phyloP scores from a whole-genome alignment of 169 alveolate genomes.

The Plasmodium vivax region DNA sequence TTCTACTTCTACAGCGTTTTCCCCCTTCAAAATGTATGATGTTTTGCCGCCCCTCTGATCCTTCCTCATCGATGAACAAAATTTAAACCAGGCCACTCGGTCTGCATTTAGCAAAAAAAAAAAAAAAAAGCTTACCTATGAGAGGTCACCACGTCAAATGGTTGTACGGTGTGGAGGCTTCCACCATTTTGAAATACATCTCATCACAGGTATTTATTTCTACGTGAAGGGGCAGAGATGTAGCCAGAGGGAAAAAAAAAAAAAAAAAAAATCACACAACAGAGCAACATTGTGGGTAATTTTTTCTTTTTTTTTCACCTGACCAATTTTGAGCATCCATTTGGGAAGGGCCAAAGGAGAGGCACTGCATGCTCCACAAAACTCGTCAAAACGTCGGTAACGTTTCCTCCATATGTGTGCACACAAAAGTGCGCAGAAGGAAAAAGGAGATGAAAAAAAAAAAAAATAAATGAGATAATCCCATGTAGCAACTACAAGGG shows the following conservation, averaged over 20 bases:
- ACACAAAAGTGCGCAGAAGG: neutral
- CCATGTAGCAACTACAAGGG: neutral
- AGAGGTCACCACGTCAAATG: neutral
- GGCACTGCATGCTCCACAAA: neutral
- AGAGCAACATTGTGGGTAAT: neutral
- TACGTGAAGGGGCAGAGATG: neutral
- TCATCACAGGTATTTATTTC: neutral
- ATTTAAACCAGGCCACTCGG: neutral
- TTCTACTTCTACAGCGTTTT: neutral
- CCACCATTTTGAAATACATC: neutral
- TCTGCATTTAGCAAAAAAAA: neutral
- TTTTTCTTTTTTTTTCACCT: neutral
- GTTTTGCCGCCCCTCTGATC: neutral
- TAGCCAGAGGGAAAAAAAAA: neutral
- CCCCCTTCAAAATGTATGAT: neutral
- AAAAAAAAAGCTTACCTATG: neutral
- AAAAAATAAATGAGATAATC: neutral
- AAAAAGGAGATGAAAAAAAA: neutral
- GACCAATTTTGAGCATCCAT: neutral
- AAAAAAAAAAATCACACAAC: neutral
- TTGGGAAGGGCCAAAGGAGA: neutral
- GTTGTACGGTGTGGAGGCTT: neutral
- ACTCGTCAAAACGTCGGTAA: neutral
- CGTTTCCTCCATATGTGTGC: neutral
- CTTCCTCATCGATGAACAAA: neutral